Percentiles rank a stretch among this genome's conserved stretches.
These are phyloP conservation scores for Xylaria curta DNA, from an alignment of 495 filamentous ascomycete species.

Conservation along the genomic window DNA sequence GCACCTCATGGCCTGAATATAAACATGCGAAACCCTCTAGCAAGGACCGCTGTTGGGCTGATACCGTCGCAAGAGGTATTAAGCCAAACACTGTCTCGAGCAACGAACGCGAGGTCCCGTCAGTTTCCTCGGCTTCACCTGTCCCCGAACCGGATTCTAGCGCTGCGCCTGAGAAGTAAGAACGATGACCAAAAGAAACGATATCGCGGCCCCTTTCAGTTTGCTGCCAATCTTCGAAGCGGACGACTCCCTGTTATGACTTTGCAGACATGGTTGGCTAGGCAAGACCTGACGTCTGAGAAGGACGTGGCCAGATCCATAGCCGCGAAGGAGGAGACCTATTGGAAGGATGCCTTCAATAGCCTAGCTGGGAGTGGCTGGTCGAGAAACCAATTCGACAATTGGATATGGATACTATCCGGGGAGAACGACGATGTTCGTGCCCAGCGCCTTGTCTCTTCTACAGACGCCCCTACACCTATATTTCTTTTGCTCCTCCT, in stretches of 20 bases:
- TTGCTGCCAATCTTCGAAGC: conserved; percentile 23
- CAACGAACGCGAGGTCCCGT: conserved; percentile 27
- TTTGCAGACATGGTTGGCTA: conserved; percentile 40
- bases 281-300: conserved; percentile 33
- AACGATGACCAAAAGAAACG: conserved; percentile 27
- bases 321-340: conserved; percentile 28
- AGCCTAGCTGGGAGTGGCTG: conserved; percentile 35
- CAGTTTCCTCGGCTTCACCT: conserved; percentile 27
- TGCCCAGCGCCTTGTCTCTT: conserved; percentile 42
- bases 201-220: conserved; percentile 26
- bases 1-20: background rate
- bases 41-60: conserved; percentile 13
- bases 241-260: conserved; percentile 44
- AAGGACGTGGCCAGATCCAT: conserved; percentile 28
- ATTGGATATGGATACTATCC: conserved; percentile 53
- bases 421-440: conserved; percentile 41
- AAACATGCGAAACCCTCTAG: conserved; percentile 20
- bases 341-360: conserved; percentile 41
- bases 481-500: conserved; percentile 47
- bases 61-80: conserved; percentile 13
- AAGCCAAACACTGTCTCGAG: conserved; percentile 32
- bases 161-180: conserved; percentile 31
- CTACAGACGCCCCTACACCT: conserved; percentile 43
- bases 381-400: conserved; percentile 38
- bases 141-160: conserved; percentile 33